Conservation (phyloP, 495 filamentous ascomycete species). For the Penicillium malachiteum region DNA sequence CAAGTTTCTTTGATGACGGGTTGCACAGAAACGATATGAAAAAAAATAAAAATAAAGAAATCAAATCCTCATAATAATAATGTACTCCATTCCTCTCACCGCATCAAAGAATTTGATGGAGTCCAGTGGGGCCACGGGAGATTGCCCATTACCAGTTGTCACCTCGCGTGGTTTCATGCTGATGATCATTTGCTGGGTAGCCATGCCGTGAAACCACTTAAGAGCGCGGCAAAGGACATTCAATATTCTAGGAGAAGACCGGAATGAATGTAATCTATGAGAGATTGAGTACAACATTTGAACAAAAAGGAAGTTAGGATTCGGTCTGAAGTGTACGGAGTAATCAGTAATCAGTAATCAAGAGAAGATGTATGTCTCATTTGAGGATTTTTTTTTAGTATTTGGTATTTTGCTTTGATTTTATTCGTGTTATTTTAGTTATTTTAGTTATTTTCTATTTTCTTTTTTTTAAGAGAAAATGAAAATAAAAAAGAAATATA, state of each 20-base stretch:
- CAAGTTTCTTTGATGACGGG: not conserved
- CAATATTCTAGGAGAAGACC: too few relatives aligned
- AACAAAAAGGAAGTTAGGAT: not conserved
- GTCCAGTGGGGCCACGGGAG: slow-evolving; percentile 32
- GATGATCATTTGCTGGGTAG: slow-evolving; percentile 1
- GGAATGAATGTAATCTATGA: too few relatives aligned
- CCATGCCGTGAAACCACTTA: not conserved
- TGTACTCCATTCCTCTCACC: slow-evolving; percentile 22
- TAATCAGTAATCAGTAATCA: too few relatives aligned
- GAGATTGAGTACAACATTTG: too few relatives aligned
- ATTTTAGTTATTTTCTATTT: not conserved
- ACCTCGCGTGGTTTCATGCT: slow-evolving; percentile 32
- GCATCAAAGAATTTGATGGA: slow-evolving; percentile 30
- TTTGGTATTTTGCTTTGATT: too few relatives aligned
- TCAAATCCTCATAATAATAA: too few relatives aligned
- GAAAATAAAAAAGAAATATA: not conserved
- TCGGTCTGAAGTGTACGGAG: too few relatives aligned
- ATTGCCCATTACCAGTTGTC: slow-evolving; percentile 31
- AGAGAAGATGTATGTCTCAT: too few relatives aligned
- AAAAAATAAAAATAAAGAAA: not conserved
- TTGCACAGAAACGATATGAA: not conserved
- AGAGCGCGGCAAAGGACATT: not conserved
- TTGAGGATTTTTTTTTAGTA: too few relatives aligned
- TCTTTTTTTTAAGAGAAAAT: not conserved
- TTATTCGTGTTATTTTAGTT: too few relatives aligned